Evolutionary conservation across 2,329 filamentous ascomycete genomes (phyloP).

Genomic region (Phaeomoniella chlamydospora): DNA sequence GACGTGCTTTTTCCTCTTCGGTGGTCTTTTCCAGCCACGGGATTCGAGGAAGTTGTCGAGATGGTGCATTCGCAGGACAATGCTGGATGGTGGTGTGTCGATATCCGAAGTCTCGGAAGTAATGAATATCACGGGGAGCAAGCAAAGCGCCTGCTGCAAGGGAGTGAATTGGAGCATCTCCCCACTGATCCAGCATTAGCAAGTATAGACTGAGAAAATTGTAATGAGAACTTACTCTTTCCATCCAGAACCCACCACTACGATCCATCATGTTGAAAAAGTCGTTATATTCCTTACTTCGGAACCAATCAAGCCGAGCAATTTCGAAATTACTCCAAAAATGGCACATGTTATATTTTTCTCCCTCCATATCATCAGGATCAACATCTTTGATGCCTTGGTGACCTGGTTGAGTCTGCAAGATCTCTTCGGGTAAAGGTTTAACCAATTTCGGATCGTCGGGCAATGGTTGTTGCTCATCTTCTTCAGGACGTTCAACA

Average conservation of each 20-base stretch:
- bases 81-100: conserved; percentile 98
- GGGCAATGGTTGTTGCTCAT: conserved; percentile 24
- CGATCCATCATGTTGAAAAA: conserved; percentile 99
- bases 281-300: conserved; percentile 92
- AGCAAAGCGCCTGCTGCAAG: conserved; percentile 84
- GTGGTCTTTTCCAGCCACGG: conserved; percentile 76
- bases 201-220: conserved; percentile 4
- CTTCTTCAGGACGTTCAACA: conserved; percentile 49
- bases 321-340: conserved; percentile 99
- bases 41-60: conserved; percentile 64
- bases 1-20: conserved; percentile 63
- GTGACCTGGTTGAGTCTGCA: conserved; percentile 58
- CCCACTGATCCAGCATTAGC: conserved; percentile 56
- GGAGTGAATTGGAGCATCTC: conserved; percentile 95
- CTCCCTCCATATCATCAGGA: conserved; percentile 87
- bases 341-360: conserved; percentile 99
- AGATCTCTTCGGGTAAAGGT: conserved; percentile 66
- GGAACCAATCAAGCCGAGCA: conserved; percentile 84
- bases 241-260: conserved; percentile 98
- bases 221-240: conserved; percentile 53
- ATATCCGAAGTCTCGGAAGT: conserved; percentile 98
- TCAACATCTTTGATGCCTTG: conserved; percentile 69
- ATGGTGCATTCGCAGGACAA: conserved; percentile 88
- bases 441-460: conserved; percentile 52
- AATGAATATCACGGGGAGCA: conserved; percentile 73